Conservation (phyloP, 345 rosid species). For the Citrus sp. region DNA sequence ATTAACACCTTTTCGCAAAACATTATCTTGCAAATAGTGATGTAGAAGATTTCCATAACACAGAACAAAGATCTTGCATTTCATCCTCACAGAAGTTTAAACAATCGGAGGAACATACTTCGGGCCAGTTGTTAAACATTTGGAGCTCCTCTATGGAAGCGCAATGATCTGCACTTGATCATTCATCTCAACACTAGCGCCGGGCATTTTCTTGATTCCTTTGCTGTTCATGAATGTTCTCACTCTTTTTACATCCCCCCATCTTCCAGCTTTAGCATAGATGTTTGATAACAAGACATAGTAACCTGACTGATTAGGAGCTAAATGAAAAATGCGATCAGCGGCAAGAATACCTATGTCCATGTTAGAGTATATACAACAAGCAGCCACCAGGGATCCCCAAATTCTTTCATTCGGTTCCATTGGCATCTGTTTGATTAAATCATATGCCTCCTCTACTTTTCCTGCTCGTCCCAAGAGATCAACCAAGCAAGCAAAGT, state of each 20-base stretch:
- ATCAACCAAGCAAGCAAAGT: conserved; percentile 77
- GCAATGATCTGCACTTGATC: conserved; percentile 24
- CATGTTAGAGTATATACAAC: conserved; percentile 50
- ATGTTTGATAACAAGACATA: conserved; percentile 73
- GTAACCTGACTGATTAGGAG: conserved; percentile 63
- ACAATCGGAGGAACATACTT: too few species aligned
- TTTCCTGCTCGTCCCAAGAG: conserved; percentile 64
- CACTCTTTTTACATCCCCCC: conserved; percentile 56
- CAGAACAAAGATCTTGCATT: too few species aligned
- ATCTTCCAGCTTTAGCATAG: conserved; percentile 74
- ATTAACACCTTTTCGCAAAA: too few species aligned
- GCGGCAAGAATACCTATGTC: conserved; percentile 67
- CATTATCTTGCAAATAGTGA: too few species aligned
- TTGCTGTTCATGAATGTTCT: conserved; percentile 55
- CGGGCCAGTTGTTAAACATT: too few species aligned
- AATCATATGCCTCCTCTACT: conserved; percentile 55
- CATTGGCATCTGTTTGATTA: conserved; percentile 51
- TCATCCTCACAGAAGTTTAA: too few species aligned
- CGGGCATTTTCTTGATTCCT: conserved; percentile 61
- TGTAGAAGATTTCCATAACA: too few species aligned
- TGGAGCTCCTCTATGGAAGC: too few species aligned
- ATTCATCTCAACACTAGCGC: conserved; percentile 57
- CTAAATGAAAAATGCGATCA: conserved; percentile 53
- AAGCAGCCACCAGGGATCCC: conserved; percentile 75
- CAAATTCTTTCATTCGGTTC: conserved; percentile 70